Base-by-base conservation (phyloP, 495 filamentous ascomycete species). In the Tuber indicum region DNA sequence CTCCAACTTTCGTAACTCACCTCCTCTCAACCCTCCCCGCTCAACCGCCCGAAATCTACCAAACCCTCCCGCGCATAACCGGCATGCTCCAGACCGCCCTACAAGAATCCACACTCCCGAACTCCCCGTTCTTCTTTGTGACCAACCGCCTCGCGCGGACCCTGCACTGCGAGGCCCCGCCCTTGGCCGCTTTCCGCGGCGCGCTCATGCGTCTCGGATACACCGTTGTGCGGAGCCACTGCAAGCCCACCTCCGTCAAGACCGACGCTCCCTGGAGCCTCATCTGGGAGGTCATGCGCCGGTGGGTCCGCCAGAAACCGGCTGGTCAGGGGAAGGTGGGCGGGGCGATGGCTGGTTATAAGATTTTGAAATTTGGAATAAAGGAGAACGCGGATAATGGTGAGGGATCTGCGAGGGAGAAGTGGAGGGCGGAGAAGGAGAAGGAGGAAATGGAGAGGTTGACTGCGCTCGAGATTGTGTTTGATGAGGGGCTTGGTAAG, bases 241-340 rank as follows among this genome's bases (percentile, higher is more conserved):
- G 92, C 74, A 95, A 93, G 79, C 88, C 92, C 0, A 94, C 94
- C n/a, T 92, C 91, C 76, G 89, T 98, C 78, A 93, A 92, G 84
- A 98, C 96, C 0, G 90, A 97, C 84, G 96, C 96, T 17, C 91
- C 93, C 0, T 98, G 44, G 94, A 86, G 85, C 4, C 89, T 93
- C 4, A 88, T 98, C 69, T 98, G 96, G 96, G 91, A 97, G 78
- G 87, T 98, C 45, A 97, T 98, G 91, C 87, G 92, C 47, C 92
- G 96, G 85, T 99, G 95, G 95, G 76, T 83, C 19, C 58, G 58
- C 23, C 75, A 82, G 21, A 83, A 75, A 16, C 77, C 81, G 0
- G 86, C 95, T 70, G 96, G 92, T 78, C 88, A 90, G 70, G 87
- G 86, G 0, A 87, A 89, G 7, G 84, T 97, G n/a, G 90, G 88